Base-by-base conservation (phyloP, 106 monocot genomes). In the Posidonia australis region DNA sequence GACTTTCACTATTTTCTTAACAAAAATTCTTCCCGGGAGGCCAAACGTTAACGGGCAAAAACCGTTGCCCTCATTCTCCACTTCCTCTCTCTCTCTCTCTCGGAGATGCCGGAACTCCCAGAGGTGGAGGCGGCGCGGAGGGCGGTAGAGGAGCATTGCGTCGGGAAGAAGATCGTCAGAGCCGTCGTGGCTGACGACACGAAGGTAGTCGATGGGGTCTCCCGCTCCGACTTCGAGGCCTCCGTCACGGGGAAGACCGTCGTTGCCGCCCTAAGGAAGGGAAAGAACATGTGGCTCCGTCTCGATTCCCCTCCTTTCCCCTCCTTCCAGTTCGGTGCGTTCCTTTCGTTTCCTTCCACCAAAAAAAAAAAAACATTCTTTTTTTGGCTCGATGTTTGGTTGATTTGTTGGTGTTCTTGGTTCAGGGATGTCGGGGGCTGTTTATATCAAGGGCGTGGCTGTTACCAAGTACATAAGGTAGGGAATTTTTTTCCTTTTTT, bases 311-410 rank as follows among this genome's bases (percentile, higher is more conserved):
- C 90, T 43, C 96, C 96, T 0, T 90, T 90, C 51, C 96, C 96
- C 45, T 77, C 90, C 7, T 96, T 96, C 76, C 94, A 94, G 51
- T 94, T 94, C 49, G 93, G 92, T 85, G n/a, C n/a, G n/a, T n/a
- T 43, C 96, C 96, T 0, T 90, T 90, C 51, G 90, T 90, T 36
- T 77, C 90, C 7, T 96, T 96, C 76, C 94, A 94, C n/a, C 7
- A 36, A 36, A 36, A 36, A 36, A 36, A 4, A 36, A 36, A 36
- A 36, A 7, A 4, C 36, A 7, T 36, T 36, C 36, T 36, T 7
- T 36, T 36, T 36, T 36, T 7, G 7, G 36, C 7, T 7, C 7
- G n/a, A n/a, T n/a, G n/a, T n/a, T n/a, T n/a, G n/a, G n/a, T 36
- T 36, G 36, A 36, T 36, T 36, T 36, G 36, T 7, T 7, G 36